Evolutionary conservation across 768 basidiomycete species (phyloP).

Genomic region (Dentipellis fragilis): DNA sequence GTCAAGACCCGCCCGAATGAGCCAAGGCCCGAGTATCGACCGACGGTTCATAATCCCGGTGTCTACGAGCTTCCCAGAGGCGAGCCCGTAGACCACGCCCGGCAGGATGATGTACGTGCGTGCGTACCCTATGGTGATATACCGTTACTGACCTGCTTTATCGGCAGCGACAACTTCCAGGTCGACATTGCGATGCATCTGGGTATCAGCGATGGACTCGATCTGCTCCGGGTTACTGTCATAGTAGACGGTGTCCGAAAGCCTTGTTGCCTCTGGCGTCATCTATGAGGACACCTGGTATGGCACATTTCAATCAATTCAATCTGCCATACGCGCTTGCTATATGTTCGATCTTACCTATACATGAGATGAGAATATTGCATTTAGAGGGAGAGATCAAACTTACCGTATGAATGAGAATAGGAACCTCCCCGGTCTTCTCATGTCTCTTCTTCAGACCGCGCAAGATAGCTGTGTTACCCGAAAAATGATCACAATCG

Average conservation of each 20-base stretch:
- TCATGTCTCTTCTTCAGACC: not conserved
- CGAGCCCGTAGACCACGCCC: conserved; percentile 50
- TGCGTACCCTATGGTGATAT: conserved; percentile 31
- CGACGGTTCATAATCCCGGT: conserved; percentile 41
- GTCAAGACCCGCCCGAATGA: conserved; percentile 34
- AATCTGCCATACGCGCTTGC: not conserved
- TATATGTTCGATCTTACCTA: not conserved
- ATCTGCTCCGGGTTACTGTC: conserved; percentile 37
- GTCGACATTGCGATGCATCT: conserved; percentile 42
- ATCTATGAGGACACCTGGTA: not conserved
- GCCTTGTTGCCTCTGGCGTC: conserved; percentile 15
- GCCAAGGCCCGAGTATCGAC: conserved; percentile 40
- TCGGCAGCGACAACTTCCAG: conserved; percentile 36
- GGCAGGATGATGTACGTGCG: conserved; percentile 45
- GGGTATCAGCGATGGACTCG: conserved; percentile 32
- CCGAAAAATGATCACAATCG: not conserved
- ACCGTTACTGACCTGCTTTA: conserved; percentile 27
- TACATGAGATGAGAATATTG: conserved; percentile 4
- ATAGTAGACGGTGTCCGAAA: conserved; percentile 32
- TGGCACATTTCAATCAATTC: conserved; percentile 19
- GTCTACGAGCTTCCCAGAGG: conserved; percentile 36
- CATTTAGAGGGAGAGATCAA: not conserved
- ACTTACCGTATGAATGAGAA: not conserved
- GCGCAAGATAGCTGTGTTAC: not conserved
- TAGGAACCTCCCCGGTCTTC: not conserved